Conservation (phyloP, 371 early-diverging fungal species). For the Parasitella parasitica region DNA sequence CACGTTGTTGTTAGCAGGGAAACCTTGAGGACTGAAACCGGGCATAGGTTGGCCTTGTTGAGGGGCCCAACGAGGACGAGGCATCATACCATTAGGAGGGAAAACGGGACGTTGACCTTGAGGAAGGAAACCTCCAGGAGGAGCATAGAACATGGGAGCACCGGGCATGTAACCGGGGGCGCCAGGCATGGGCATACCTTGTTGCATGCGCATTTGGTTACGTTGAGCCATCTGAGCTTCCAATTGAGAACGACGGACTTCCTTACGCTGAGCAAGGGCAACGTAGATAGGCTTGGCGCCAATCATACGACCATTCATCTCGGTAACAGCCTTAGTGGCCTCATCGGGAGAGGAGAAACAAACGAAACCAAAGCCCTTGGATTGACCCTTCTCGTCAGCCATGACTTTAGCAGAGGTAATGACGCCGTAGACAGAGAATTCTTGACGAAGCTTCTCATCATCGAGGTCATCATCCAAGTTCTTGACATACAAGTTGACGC, state of each 20-base stretch:
- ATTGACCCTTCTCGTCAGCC: slow-evolving; percentile 85
- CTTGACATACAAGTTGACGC: slow-evolving; percentile 97
- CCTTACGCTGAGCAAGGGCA: slow-evolving; percentile 97
- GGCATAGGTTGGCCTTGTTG: slow-evolving; percentile 62
- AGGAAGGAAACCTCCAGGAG: slow-evolving; percentile 55
- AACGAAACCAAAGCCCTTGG: slow-evolving; percentile 90
- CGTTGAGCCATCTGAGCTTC: slow-evolving; percentile 95
- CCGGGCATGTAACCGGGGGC: slow-evolving; percentile 51
- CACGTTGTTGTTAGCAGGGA: slow-evolving; percentile 42
- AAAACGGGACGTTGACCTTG: slow-evolving; percentile 72
- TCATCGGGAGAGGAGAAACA: slow-evolving; percentile 92
- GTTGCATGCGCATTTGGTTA: slow-evolving; percentile 75
- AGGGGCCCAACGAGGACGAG: slow-evolving; percentile 77
- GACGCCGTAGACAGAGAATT: slow-evolving; percentile 92
- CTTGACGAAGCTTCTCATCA: slow-evolving; percentile 93
- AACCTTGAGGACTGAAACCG: slow-evolving; percentile 54
- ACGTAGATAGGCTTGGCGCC: slow-evolving; percentile 97
- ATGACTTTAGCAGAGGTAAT: slow-evolving; percentile 98
- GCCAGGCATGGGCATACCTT: slow-evolving; percentile 50
- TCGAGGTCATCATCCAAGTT: slow-evolving; percentile 96
- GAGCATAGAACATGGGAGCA: slow-evolving; percentile 57
- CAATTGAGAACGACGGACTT: slow-evolving; percentile 89
- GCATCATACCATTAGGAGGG: slow-evolving; percentile 73
- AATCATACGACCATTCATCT: slow-evolving; percentile 91
- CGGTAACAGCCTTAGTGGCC: slow-evolving; percentile 88